Evolutionary conservation across 139 green algal genomes (phyloP).

Genomic region (Nannochloris sp.): DNA sequence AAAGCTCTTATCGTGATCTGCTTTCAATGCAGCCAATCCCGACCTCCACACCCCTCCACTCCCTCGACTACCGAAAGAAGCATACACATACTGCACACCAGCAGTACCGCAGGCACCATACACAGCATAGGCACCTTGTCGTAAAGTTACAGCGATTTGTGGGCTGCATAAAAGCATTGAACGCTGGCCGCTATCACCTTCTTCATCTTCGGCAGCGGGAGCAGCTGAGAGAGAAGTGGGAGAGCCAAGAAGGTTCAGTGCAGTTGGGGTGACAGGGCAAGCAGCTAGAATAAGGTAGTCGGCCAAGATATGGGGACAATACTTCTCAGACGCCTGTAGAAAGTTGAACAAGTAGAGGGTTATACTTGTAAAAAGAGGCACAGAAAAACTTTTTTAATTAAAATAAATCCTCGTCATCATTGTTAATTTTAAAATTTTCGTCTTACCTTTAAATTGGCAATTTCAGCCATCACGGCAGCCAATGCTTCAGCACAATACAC

Average conservation of each 20-base stretch:
- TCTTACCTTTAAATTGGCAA: constrained; percentile 25
- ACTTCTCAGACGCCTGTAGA: constrained; percentile 5
- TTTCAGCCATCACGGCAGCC: constrained; percentile 1
- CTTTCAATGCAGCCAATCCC: constrained; percentile 20
- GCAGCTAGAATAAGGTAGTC: constrained; percentile 29
- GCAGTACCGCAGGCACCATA: constrained; percentile 25
- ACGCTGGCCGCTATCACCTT: background rate
- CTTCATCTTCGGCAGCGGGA: background rate
- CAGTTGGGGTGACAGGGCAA: background rate
- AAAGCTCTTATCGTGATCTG: constrained; percentile 15
- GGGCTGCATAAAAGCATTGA: background rate
- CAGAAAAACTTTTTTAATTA: background rate
- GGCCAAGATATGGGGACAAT: constrained; percentile 34
- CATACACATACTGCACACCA: constrained; percentile 33
- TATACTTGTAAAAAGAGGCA: background rate
- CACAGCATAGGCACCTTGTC: constrained; percentile 26
- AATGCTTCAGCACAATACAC: constrained; percentile 15
- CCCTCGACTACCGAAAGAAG: constrained; percentile 4
- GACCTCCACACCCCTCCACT: constrained; percentile 7
- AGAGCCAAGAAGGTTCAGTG: constrained; percentile 7
- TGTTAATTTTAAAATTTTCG: background rate
- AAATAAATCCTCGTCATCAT: background rate
- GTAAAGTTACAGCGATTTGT: constrained; percentile 20
- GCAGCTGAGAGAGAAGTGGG: too few species aligned
- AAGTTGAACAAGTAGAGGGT: background rate